Base-by-base conservation (phyloP, 2,329 filamentous ascomycete species). In the Cercospora berteroae region DNA sequence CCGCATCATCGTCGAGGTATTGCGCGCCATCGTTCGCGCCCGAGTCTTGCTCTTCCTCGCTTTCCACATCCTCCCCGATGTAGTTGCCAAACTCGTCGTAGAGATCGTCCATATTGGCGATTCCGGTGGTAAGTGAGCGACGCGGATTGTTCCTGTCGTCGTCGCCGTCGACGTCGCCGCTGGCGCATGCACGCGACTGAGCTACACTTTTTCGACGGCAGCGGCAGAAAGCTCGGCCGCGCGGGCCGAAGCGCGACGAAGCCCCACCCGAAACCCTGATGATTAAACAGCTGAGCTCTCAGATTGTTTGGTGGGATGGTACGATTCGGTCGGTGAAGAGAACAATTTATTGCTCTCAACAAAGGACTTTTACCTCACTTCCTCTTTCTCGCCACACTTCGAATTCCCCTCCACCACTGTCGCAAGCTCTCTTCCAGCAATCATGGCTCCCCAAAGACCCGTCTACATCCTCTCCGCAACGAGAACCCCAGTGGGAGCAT, bases 51-150 rank as follows among this genome's bases (percentile, higher is more conserved):
- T 94, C 94, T 77, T 91, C 90, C 77, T 97, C 94, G 66, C 92
- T 95, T 79, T 90, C 90, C 79, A 89, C 90, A 76, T 92, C 92
- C 81, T 97, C 95, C 77, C 95, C 95, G 78, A 98, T 97, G 82
- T 95, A 98, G 83, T 98, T 98, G 77, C 94, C 94, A 83, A 98
- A 98, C 92, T 98, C 94, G 83, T 98, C 94, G 80, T 98, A 97
- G 75, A 97, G 89, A 81, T 97, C 94, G 84, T 97, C 94, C 93
- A 97, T 95, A 75, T 75, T 82, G 77, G 71, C 70, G 68, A 68
- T 44, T 44, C 60, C 63, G 48, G 60, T 52, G 18, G n/a, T 18
- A 58, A 67, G 33, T 18, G 29, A 25, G 64, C 48, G 27, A 61
- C 16, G 50, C 16, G 31, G 52, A n/a, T 27, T 39, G 33, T 20